phyloP scores from a whole-genome alignment of 2,329 filamentous ascomycete genomes.

The Lachnellula occidentalis region DNA sequence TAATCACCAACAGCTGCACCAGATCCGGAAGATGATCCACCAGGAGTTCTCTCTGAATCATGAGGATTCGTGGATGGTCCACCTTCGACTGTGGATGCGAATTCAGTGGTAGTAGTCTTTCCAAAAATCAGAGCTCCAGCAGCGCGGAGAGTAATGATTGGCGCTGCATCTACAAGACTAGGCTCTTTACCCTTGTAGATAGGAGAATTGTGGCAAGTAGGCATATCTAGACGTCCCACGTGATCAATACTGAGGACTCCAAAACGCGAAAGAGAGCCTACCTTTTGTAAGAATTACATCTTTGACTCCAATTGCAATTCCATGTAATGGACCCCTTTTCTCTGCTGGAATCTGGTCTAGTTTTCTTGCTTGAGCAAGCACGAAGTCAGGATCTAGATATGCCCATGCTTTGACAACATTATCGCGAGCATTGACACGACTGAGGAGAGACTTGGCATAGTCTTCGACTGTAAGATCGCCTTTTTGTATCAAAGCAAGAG shows the following conservation, averaged over 20 bases:
- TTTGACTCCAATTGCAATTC: constrained; percentile 53
- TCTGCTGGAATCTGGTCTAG: constrained; percentile 45
- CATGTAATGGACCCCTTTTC: constrained; percentile 50
- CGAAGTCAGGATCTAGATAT: constrained; percentile 39
- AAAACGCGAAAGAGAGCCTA: constrained; percentile 13
- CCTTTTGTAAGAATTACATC: constrained; percentile 55
- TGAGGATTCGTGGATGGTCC: constrained; percentile 54
- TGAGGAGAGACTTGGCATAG: constrained; percentile 44
- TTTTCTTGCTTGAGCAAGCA: constrained; percentile 43
- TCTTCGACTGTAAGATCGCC: constrained; percentile 43
- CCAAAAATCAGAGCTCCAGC: constrained; percentile 54
- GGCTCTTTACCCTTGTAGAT: constrained; percentile 44
- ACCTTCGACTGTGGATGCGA: constrained; percentile 51
- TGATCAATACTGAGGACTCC: not conserved
- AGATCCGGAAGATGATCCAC: constrained; percentile 63
- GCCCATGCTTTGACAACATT: constrained; percentile 45
- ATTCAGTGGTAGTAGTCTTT: constrained; percentile 59
- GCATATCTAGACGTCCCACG: constrained; percentile 43
- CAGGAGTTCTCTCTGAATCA: constrained; percentile 48
- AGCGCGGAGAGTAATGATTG: constrained; percentile 45
- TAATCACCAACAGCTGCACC: constrained; percentile 61
- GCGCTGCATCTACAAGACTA: constrained; percentile 45
- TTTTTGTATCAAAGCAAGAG: constrained; percentile 33
- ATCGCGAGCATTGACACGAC: constrained; percentile 41
- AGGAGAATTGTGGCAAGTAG: constrained; percentile 49